These are phyloP conservation scores for Cupressus sempervirens DNA, from an alignment of 75 land plant genomes.

Conservation along the genomic window DNA sequence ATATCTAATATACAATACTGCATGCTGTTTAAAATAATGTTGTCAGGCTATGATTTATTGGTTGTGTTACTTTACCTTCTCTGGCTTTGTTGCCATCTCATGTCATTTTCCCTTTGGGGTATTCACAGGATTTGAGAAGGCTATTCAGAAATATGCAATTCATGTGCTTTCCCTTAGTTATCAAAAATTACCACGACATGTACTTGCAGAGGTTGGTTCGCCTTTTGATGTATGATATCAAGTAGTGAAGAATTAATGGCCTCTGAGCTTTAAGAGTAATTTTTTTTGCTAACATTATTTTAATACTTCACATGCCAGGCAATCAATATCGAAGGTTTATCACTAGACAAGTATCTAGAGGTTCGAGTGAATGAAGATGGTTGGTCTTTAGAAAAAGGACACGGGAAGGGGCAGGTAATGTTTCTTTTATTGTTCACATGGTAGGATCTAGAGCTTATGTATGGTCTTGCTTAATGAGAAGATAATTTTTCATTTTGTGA, in stretches of 20 bases:
- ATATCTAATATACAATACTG: not conserved
- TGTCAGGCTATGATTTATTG: not conserved
- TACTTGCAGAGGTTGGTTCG: slow-evolving; percentile 88
- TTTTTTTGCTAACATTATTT: not conserved
- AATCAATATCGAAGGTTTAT: slow-evolving; percentile 82
- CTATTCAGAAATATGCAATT: slow-evolving; percentile 87
- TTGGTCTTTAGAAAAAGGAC: slow-evolving; percentile 74
- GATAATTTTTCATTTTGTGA: not conserved
- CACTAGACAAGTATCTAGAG: slow-evolving; percentile 90
- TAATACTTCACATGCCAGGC: slow-evolving; percentile 42
- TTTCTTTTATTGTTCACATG: not conserved
- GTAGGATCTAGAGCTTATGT: not conserved
- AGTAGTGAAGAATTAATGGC: not conserved
- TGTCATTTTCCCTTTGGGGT: not conserved
- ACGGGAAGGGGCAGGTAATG: slow-evolving; percentile 55
- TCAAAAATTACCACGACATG: slow-evolving; percentile 78
- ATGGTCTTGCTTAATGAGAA: not conserved
- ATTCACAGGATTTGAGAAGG: slow-evolving; percentile 90
- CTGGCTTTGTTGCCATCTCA: not conserved
- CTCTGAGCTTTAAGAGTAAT: not conserved
- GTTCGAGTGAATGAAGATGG: slow-evolving; percentile 76
- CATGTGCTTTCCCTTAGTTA: slow-evolving; percentile 97
- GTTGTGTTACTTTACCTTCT: not conserved
- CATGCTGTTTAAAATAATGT: slow-evolving; percentile 5
- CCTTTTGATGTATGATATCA: not conserved